These are phyloP conservation scores for Prunus campanulata DNA, from an alignment of 306 rosid species.

Conservation along the genomic window DNA sequence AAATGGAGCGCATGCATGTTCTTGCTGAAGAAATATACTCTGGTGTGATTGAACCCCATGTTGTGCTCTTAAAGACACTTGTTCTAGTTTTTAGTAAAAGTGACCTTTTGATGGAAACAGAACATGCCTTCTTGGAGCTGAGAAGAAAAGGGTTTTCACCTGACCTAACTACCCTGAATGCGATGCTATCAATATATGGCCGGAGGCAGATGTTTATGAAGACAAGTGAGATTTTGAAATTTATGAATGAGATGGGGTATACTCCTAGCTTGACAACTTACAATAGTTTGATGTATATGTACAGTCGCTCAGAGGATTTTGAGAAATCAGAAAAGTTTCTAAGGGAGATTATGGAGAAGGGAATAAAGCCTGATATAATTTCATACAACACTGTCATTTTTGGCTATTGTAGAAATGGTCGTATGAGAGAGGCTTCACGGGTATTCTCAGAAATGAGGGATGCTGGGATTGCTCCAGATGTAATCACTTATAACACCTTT, in stretches of 20 bases:
- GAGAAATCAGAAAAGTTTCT: constrained; percentile 68
- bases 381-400: constrained; percentile 80
- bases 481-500: constrained; percentile 80
- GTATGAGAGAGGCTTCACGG: constrained; percentile 80
- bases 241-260: constrained; percentile 65
- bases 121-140: constrained; percentile 69
- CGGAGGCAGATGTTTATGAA: constrained; percentile 76
- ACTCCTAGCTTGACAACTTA: constrained; percentile 90
- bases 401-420: constrained; percentile 77
- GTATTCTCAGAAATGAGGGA: constrained; percentile 74
- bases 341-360: constrained; percentile 62
- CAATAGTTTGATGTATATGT: constrained; percentile 85
- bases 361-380: constrained; percentile 73
- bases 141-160: constrained; percentile 60
- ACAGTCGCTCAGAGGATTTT: constrained; percentile 73
- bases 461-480: constrained; percentile 68
- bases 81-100: constrained; percentile 79
- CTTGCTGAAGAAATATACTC: constrained; percentile 77
- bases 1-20: constrained; percentile 57
- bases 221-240: constrained; percentile 68
- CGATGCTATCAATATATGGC: constrained; percentile 90
- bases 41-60: constrained; percentile 54
- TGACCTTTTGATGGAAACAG: constrained; percentile 76
- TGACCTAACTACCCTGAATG: constrained; percentile 72
- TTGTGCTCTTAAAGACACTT: constrained; percentile 85